These are phyloP conservation scores for Cercospora brassicicola DNA, from an alignment of 2,329 filamentous ascomycete species.

Conservation along the genomic window DNA sequence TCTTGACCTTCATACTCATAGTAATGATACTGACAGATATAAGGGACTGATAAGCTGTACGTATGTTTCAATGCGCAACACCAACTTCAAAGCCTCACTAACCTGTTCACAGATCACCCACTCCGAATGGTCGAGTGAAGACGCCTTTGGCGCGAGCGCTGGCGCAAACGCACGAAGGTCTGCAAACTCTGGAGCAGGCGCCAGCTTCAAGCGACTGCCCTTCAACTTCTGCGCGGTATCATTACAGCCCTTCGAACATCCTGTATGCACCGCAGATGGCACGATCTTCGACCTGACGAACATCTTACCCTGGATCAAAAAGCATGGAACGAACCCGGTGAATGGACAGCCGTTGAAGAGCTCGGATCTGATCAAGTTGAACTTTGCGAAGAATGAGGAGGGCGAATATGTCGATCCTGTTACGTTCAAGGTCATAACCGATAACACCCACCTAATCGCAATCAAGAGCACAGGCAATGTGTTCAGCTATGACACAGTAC, in stretches of 20 bases:
- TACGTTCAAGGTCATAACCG: constrained; percentile 94
- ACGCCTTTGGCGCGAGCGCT: constrained; percentile 81
- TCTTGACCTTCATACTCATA: not conserved
- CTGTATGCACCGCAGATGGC: constrained; percentile 83
- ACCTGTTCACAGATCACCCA: constrained; percentile 71
- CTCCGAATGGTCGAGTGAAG: constrained; percentile 91
- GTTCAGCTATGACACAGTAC: constrained; percentile 93
- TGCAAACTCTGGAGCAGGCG: constrained; percentile 53
- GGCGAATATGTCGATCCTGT: constrained; percentile 93
- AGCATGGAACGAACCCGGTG: constrained; percentile 88
- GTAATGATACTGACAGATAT: constrained; percentile 18
- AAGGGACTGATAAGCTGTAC: constrained; percentile 45
- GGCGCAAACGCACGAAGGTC: constrained; percentile 63
- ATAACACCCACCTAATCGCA: constrained; percentile 95
- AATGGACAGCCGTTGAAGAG: constrained; percentile 75
- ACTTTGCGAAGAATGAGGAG: constrained; percentile 88
- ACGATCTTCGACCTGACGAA: constrained; percentile 95
- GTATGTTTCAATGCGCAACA: constrained; percentile 34
- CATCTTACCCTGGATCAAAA: constrained; percentile 90
- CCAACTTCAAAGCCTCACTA: constrained; percentile 9
- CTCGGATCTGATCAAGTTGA: constrained; percentile 83
- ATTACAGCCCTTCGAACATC: constrained; percentile 90
- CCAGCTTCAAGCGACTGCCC: constrained; percentile 81
- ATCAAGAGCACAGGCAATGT: constrained; percentile 87
- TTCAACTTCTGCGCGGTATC: constrained; percentile 98